A percentile compares a stretch with the other conserved stretches of the same genome.
Evolutionary conservation across 768 basidiomycete species (phyloP).

Genomic region (Russula abietina): DNA sequence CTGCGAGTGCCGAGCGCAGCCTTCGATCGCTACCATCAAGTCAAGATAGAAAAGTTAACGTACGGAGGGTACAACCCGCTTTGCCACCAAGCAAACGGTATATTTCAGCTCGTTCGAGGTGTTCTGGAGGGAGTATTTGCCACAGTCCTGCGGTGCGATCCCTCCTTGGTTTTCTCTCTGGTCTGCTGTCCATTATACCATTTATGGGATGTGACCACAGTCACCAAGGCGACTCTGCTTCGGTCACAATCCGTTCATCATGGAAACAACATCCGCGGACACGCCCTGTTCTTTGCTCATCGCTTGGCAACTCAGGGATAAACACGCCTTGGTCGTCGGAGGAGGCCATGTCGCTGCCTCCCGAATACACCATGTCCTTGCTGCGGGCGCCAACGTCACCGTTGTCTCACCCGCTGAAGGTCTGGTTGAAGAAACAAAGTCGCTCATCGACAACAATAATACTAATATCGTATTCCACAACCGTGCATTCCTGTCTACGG

Average conservation of each 20-base stretch:
- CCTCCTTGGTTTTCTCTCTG: too few species aligned
- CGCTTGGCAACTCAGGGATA: conserved; percentile 87
- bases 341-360: conserved; percentile 90
- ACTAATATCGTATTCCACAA: conserved; percentile 64
- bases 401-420: conserved; percentile 68
- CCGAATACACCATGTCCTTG: conserved; percentile 79
- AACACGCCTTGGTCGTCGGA: conserved; percentile 84
- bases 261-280: neutral
- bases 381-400: conserved; percentile 70
- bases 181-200: too few species aligned
- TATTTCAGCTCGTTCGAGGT: neutral
- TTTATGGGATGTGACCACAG: neutral
- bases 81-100: too few species aligned
- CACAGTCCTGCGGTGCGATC: neutral
- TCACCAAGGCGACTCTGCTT: neutral
- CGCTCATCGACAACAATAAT: conserved; percentile 41
- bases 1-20: too few species aligned
- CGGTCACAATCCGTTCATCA: too few species aligned
- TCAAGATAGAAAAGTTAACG: neutral
- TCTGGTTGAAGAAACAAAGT: conserved; percentile 54
- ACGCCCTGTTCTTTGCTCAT: conserved; percentile 65
- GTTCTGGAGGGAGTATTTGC: neutral
- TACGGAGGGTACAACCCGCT: neutral
- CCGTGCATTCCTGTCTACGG: conserved; percentile 60
- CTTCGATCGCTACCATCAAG: conserved; percentile 12